Percentiles rank a stretch among this genome's conserved stretches.
Conservation (phyloP, 441 rosid genomes). For the Adansonia rubrostipa region DNA sequence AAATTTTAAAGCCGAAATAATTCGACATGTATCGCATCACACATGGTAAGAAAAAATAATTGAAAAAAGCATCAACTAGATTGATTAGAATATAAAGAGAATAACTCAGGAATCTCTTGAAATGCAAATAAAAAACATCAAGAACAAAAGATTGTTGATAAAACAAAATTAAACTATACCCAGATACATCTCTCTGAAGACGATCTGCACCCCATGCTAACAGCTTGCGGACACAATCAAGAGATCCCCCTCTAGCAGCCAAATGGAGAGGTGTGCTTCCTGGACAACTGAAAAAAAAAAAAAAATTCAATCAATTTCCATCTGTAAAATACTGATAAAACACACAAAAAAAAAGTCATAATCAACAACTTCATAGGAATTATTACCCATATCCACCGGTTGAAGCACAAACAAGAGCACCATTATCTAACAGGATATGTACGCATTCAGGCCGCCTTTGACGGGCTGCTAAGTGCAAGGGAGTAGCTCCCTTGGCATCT, state of each 20-base stretch:
- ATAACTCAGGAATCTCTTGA: neutral
- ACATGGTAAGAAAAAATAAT: neutral
- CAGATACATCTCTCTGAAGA: constrained; percentile 88
- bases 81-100: neutral
- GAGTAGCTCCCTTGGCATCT: constrained; percentile 75
- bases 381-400: constrained; percentile 74
- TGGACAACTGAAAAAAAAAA: constrained; percentile 54
- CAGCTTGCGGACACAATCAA: constrained; percentile 85
- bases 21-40: too few species aligned
- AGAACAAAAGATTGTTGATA: neutral
- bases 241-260: constrained; percentile 96
- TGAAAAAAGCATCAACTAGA: neutral
- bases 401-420: constrained; percentile 79
- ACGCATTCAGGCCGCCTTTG: constrained; percentile 67
- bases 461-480: constrained; percentile 76
- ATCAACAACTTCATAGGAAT: constrained; percentile 3
- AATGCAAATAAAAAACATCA: neutral
- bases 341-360: neutral
- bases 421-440: constrained; percentile 64
- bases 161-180: constrained; percentile 51
- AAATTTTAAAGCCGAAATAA: neutral
- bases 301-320: constrained; percentile 25
- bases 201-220: constrained; percentile 99
- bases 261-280: constrained; percentile 97
- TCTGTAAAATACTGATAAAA: neutral